Percentiles rank a stretch among this genome's conserved stretches.
Conservation (phyloP, 1,284 basidiomycete genomes). For the Mrakiaceae sp. region DNA sequence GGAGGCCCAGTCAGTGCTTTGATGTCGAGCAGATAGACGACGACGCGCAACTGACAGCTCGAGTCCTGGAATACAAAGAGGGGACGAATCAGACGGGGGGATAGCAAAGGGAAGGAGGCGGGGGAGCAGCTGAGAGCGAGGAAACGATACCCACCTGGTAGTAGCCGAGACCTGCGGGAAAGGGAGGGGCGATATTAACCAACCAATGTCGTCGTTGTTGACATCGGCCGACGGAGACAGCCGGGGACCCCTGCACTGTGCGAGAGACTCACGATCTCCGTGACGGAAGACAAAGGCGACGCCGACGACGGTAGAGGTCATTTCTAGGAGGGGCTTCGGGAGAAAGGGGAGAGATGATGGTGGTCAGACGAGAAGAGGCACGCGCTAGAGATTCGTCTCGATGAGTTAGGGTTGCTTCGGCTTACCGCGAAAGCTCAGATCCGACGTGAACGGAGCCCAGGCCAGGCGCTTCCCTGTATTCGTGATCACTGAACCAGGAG, state of each 20-base stretch:
- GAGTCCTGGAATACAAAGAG: not conserved
- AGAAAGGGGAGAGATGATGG: too few relatives aligned
- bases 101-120: not conserved
- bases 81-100: not conserved
- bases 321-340: not conserved
- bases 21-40: not conserved
- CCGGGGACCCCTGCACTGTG: not conserved
- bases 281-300: slow-evolving; percentile 72
- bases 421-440: too few relatives aligned
- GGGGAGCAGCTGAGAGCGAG: not conserved
- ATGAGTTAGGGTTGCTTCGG: too few relatives aligned
- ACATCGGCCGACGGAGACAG: not conserved
- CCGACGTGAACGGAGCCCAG: too few relatives aligned
- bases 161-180: too few relatives aligned
- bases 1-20: not conserved
- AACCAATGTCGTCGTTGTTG: not conserved
- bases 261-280: slow-evolving; percentile 54
- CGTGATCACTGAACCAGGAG: too few relatives aligned
- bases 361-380: too few relatives aligned
- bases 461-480: too few relatives aligned
- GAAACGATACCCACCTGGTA: not conserved
- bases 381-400: too few relatives aligned
- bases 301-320: slow-evolving; percentile 46
- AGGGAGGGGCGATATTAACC: not conserved
- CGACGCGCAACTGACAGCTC: slow-evolving; percentile 30